phyloP scores from a whole-genome alignment of 352 stramenopile species.

The Plasmopara viticola region DNA sequence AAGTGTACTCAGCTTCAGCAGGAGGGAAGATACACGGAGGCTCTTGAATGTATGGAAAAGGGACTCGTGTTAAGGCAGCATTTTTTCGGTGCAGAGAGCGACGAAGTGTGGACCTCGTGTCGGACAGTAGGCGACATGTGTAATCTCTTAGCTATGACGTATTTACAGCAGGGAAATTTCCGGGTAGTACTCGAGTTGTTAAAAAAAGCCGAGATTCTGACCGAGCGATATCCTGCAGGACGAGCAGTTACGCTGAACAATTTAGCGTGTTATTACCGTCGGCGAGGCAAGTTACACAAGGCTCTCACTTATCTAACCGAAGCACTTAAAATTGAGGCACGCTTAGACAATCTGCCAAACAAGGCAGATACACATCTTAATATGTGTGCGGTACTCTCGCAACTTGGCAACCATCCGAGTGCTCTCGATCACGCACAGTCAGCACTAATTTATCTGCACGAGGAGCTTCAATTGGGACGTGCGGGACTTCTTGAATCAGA shows the following conservation, averaged over 20 bases:
- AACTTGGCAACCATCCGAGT: conserved; percentile 86
- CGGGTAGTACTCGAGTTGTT: conserved; percentile 88
- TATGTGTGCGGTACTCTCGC: conserved; percentile 91
- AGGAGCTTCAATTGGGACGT: conserved; percentile 76
- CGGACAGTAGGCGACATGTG: conserved; percentile 93
- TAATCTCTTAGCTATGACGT: conserved; percentile 94
- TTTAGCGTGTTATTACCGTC: conserved; percentile 90
- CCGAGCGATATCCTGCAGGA: conserved; percentile 73
- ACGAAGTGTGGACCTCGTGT: conserved; percentile 87
- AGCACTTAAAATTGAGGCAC: conserved; percentile 88
- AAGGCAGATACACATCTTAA: conserved; percentile 93
- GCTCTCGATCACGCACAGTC: conserved; percentile 89
- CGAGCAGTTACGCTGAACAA: conserved; percentile 93
- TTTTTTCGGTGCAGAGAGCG: conserved; percentile 88
- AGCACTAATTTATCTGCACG: conserved; percentile 89
- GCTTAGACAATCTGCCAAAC: conserved; percentile 82
- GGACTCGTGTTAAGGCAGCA: conserved; percentile 89
- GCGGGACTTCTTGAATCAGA: conserved; percentile 5
- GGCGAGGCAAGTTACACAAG: conserved; percentile 87
- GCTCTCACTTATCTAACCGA: conserved; percentile 89
- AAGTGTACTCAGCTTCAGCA: conserved; percentile 88
- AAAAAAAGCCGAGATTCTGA: conserved; percentile 93
- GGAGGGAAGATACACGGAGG: conserved; percentile 89
- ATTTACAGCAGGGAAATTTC: conserved; percentile 92
- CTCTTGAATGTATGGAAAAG: conserved; percentile 92